A percentile compares a stretch with the other conserved stretches of the same genome.
Evolutionary conservation across 2,329 filamentous ascomycete species (phyloP).

Genomic region (Hypoxylon sp.): DNA sequence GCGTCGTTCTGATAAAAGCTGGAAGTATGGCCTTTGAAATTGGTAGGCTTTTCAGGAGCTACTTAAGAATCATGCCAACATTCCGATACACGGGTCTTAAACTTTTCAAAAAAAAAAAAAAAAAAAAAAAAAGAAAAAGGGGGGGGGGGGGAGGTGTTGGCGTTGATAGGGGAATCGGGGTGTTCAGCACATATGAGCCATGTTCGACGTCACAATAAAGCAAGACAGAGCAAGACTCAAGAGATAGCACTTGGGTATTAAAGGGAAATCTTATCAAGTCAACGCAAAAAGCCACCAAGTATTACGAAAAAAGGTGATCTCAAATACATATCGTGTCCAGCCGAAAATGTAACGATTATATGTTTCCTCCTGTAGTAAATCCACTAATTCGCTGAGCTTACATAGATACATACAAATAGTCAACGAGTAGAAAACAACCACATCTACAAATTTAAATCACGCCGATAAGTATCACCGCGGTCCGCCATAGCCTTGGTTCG

Average conservation of each 20-base stretch:
- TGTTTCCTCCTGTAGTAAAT: conserved; percentile 4
- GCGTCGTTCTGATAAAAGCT: too few relatives aligned
- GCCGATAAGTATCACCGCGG: conserved; percentile 6
- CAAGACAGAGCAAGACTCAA: too few relatives aligned
- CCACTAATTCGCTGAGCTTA: neutral
- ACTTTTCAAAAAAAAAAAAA: too few relatives aligned
- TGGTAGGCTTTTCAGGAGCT: too few relatives aligned
- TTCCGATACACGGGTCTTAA: too few relatives aligned
- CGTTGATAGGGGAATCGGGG: too few relatives aligned
- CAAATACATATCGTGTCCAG: conserved; percentile 34
- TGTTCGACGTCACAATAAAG: too few relatives aligned
- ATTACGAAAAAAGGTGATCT: conserved; percentile 31
- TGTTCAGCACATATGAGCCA: too few relatives aligned
- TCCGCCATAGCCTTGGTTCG: conserved; percentile 9
- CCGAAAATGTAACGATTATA: conserved; percentile 28
- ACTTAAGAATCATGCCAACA: too few relatives aligned
- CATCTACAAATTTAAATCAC: neutral
- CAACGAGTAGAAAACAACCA: neutral
- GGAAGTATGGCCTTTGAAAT: too few relatives aligned
- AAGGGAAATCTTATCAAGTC: conserved; percentile 10
- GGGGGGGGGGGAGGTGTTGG: too few relatives aligned
- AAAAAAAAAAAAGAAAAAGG: neutral
- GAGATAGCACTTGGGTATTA: neutral
- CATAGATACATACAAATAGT: too few relatives aligned
- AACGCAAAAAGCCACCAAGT: conserved; percentile 14